These are phyloP conservation scores for Penicillium fuscoglaucum DNA, from an alignment of 2,329 filamentous ascomycete genomes.

Conservation along the genomic window DNA sequence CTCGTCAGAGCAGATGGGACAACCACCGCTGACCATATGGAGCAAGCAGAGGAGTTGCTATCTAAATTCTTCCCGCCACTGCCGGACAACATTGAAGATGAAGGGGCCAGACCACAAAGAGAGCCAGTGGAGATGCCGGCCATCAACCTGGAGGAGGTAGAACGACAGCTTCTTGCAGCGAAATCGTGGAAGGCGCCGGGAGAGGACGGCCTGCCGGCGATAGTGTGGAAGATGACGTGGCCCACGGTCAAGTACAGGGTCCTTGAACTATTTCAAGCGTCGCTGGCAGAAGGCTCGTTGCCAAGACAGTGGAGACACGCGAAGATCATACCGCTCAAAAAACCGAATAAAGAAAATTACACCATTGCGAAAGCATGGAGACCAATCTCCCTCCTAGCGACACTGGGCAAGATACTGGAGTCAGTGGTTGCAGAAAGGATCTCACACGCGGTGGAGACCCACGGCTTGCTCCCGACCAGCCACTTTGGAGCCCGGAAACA, in stretches of 20 bases:
- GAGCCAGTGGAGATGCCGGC: constrained; percentile 12
- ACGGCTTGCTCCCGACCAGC: constrained; percentile 36
- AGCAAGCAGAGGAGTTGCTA: background rate
- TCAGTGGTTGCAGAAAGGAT: constrained; percentile 34
- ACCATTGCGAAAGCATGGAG: constrained; percentile 23
- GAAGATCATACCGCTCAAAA: constrained; percentile 27
- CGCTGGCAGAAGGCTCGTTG: constrained; percentile 17
- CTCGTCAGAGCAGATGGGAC: constrained; percentile 19
- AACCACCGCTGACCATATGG: constrained; percentile 13
- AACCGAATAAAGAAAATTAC: constrained; percentile 25
- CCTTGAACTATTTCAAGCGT: constrained; percentile 21
- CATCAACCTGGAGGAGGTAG: constrained; percentile 23
- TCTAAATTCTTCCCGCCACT: constrained; percentile 19
- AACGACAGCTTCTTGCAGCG: constrained; percentile 11
- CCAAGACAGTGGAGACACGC: constrained; percentile 20
- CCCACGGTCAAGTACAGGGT: constrained; percentile 24
- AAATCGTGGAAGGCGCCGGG: constrained; percentile 6
- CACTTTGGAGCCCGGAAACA: constrained; percentile 42
- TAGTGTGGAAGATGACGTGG: constrained; percentile 28
- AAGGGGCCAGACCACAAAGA: constrained; percentile 17
- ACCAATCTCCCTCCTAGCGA: constrained; percentile 28
- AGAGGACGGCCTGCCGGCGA: constrained; percentile 19
- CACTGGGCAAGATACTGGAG: constrained; percentile 33
- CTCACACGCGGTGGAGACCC: constrained; percentile 30
- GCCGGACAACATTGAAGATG: constrained; percentile 16